Percentiles rank a stretch among this genome's conserved stretches.
Conservation (phyloP, 768 basidiomycete species). For the Tephrocybe sp. region DNA sequence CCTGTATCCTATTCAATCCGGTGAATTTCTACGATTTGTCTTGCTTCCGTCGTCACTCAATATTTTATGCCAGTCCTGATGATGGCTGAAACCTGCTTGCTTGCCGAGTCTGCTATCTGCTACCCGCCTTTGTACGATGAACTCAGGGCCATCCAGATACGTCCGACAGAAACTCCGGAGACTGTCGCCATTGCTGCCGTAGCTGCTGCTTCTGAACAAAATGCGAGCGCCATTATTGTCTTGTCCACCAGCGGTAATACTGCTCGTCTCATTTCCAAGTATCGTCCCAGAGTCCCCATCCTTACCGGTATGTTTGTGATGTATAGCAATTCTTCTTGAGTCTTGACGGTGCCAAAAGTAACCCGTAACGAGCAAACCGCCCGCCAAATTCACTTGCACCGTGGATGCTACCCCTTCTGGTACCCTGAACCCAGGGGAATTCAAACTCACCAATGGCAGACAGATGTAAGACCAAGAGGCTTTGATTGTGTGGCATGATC, state of each 20-base stretch:
- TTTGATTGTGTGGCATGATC: background rate
- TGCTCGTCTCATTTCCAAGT: conserved; percentile 94
- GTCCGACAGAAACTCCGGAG: conserved; percentile 93
- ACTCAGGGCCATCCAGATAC: conserved; percentile 71
- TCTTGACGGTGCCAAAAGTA: conserved; percentile 60
- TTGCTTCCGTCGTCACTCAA: background rate
- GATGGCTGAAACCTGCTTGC: conserved; percentile 99
- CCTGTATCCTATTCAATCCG: conserved; percentile 92
- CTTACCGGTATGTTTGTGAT: conserved; percentile 69
- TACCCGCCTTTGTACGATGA: conserved; percentile 95
- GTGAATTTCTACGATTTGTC: conserved; percentile 38
- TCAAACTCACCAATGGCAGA: conserved; percentile 92
- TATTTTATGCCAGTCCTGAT: conserved; percentile 66
- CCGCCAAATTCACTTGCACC: conserved; percentile 94
- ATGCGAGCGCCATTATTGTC: conserved; percentile 92
- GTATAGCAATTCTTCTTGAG: background rate
- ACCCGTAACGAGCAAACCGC: conserved; percentile 96
- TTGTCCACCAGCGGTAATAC: conserved; percentile 97
- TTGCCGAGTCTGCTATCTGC: conserved; percentile 94
- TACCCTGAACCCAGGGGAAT: conserved; percentile 94
- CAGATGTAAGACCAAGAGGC: conserved; percentile 63
- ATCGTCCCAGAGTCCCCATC: conserved; percentile 91
- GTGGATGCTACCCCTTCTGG: conserved; percentile 97
- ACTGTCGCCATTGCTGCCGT: conserved; percentile 97
- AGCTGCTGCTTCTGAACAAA: conserved; percentile 92